Evolutionary conservation across 2,329 filamentous ascomycete species (phyloP), one percentile per base, ranked within the genome.

Genomic region (Chaetoscypha palmicola): DNA sequence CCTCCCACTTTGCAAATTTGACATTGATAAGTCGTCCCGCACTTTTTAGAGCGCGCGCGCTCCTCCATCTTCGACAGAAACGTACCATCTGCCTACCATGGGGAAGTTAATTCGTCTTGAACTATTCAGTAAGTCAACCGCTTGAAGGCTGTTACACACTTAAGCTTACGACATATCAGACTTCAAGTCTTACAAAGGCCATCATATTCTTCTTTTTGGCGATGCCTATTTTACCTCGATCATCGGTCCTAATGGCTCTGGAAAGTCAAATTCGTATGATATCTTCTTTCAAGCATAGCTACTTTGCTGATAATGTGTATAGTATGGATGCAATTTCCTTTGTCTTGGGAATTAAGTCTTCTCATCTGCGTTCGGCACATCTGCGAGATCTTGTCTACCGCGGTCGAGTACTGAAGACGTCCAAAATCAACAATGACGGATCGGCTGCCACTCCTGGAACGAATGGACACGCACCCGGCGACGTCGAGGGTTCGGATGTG

Each of bases 271-370:
- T 66, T 95, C 90, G 86, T 91, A 68, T 63, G 86, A 90, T 66
- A 61, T 30, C 37, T 20, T 22, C 43, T 52, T 35, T 52, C 30
- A 12, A 35, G 31, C 21, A 36, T 19, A 26, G 20, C 47, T 46
- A 21, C 10, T 52, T n/a, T n/a, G n/a, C 58, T 62, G 41, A 64
- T 49, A 17, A 31, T n/a, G 3, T 28, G 10, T 53, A 17, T 59
- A 94, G 87, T 48, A 98, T 98, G 92, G 92, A 98, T 65, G 92
- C 92, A 56, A 98, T 98, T 57, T 98, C 92, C 54, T 98, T 98
- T 67, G 92, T 98, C 47, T 78, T 98, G 45, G 92, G 92, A 54
- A 97, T 98, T 65, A 96, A 97, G 65, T 98, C 92, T 2, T 94
- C 91, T n/a, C 91, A 97, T 64, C 74, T 98, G 43, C 88, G 92